Conservation (phyloP, 106 monocot genomes). For the Vanilla planifolia region DNA sequence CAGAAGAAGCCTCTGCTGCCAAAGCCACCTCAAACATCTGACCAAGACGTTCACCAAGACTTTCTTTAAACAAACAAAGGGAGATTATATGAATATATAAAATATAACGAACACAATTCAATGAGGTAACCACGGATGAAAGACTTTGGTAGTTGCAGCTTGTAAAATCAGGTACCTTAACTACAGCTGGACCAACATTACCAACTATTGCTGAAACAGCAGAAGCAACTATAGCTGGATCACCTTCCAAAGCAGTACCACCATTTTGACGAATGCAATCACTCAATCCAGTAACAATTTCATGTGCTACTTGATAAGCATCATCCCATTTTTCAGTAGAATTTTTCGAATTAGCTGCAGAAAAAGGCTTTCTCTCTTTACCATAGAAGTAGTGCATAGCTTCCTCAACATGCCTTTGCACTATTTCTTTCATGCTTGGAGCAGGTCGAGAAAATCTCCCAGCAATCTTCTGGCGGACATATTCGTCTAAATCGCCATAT, state of each 20-base stretch:
- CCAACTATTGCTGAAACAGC: slow-evolving; percentile 83
- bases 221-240: slow-evolving; percentile 66
- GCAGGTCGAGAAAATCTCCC: slow-evolving; percentile 61
- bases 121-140: slow-evolving; percentile 30
- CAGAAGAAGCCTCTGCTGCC: slow-evolving; percentile 79
- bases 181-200: slow-evolving; percentile 62
- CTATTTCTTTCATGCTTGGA: slow-evolving; percentile 67
- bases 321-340: slow-evolving; percentile 65
- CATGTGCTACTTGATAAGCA: slow-evolving; percentile 60
- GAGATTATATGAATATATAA: slow-evolving; percentile 72
- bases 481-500: slow-evolving; percentile 71
- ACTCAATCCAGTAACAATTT: slow-evolving; percentile 54
- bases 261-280: slow-evolving; percentile 82
- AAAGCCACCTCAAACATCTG: slow-evolving; percentile 79
- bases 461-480: slow-evolving; percentile 64
- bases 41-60: slow-evolving; percentile 70
- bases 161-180: slow-evolving; percentile 54
- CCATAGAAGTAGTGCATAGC: slow-evolving; percentile 49
- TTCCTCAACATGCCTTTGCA: slow-evolving; percentile 82
- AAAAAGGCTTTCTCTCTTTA: slow-evolving; percentile 65
- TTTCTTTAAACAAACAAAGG: slow-evolving; percentile 82
- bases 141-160: slow-evolving; percentile 28
- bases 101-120: slow-evolving; percentile 49
- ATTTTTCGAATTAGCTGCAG: slow-evolving; percentile 23
- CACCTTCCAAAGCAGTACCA: slow-evolving; percentile 53